Base-by-base conservation (phyloP, 2,329 filamentous ascomycete species). In the Claviceps sp. region DNA sequence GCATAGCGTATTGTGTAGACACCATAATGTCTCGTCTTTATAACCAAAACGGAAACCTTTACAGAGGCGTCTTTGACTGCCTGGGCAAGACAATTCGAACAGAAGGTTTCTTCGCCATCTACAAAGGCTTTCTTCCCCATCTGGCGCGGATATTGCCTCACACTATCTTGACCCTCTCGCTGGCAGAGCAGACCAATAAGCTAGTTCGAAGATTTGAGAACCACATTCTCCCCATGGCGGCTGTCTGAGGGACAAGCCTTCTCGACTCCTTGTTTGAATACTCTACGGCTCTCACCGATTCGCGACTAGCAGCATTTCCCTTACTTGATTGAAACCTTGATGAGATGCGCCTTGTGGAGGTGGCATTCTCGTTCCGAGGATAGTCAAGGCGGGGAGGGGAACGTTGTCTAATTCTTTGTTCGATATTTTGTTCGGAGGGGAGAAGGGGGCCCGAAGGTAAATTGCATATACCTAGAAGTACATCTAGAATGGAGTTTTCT, bases 11-110 rank as follows among this genome's bases (percentile, higher is more conserved):
- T 44, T 41, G 40, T 16, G 55, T 42, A 79, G 93, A 98, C 67
- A 98, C 93, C 5, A 87, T 98, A 70, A 98, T 98, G 93, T 93
- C 88, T 56, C 85, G 93, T 56, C 84, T 98, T 75, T 98, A 98
- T 76, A 98, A 98, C 73, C 93, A 98, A 68, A 95, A 90, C 56
- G 93, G 93, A 50, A 95, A 96, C 65, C 77, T 98, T n/a, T 98
- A 98, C 75, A 84, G 79, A 59, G 86, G 90, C 54, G 88, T 94
- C 4, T 86, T 95, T 57, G 93, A 98, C 70, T 98, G 93, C 66
- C 70, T 97, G 55, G 81, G 79, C 65, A 90, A 95, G 72, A 98
- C 93, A 0, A 77, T 98, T 55, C 85, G 84, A 65, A 95, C 88
- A 0, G 93, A 98, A 67, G 93, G 93, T 22, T 62, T 95, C 50